Evolutionary conservation across 2,329 filamentous ascomycete species (phyloP), one percentile per base, ranked within the genome.

Genomic region (Aaosphaeria pasadenensis): DNA sequence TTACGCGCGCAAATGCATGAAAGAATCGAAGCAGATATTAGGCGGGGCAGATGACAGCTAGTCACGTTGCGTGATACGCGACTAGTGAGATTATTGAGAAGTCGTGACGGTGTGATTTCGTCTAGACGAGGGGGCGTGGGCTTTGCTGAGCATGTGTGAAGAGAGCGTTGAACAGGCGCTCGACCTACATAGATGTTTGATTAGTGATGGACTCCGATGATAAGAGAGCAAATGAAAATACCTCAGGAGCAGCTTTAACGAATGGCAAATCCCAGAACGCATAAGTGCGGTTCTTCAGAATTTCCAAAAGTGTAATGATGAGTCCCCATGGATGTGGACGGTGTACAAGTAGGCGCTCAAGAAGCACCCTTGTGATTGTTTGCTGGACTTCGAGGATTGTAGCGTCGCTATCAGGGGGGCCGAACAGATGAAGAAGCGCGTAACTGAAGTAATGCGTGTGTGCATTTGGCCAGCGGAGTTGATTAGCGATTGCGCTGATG

Each of bases 251-350:
- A 56, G 86, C 82, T 76, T 96, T 95, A 72, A 97, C 88, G 62
- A 95, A 96, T 29, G 89, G 88, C 57, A 96, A 79, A 44, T 94
- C 89, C 77, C 95, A 97, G 77, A 99, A 95, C 64, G 85, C 85
- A 71, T 92, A 95, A 65, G 85, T 89, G 46, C 88, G 86, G 67
- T 95, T 96, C 77, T 95, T 95, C 57, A 95, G 79, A 48, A 99
- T 80, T 74, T 97, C 94, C 54, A 94, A 76, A 52, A 95, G 81
- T 33, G 91, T 92, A 53, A 91, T 86, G 67, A 96, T 86, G 39
- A 99, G 76, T 9, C 95, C 95, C 92, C 92, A 97, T 13, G 95
- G 92, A 68, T 97, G 92, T 45, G 92, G 92, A 74, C 91, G 90
- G 69, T 89, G 90, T 24, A 90, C 88, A 50, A 95, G 83, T 42